A percentile compares a stretch with the other conserved stretches of the same genome.
Evolutionary conservation across 371 early-diverging fungal species (phyloP).

Genomic region (Syncephalastrum contaminatum): DNA sequence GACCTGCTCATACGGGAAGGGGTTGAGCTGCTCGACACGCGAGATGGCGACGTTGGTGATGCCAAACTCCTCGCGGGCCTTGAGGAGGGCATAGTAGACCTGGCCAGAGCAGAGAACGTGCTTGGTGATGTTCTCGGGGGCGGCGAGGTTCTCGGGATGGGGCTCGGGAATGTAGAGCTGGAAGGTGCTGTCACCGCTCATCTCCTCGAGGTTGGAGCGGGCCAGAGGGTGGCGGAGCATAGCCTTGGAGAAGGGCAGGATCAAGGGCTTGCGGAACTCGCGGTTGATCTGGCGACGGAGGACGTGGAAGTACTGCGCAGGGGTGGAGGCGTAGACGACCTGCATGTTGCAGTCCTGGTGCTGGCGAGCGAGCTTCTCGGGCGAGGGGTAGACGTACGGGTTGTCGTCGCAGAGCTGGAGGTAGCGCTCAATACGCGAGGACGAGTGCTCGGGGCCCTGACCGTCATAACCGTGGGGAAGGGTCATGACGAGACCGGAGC

Average conservation of each 20-base stretch:
- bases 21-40: slow-evolving; percentile 91
- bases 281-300: slow-evolving; percentile 95
- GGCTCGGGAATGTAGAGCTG: slow-evolving; percentile 89
- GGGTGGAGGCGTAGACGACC: slow-evolving; percentile 93
- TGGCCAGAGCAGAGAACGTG: slow-evolving; percentile 95
- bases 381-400: slow-evolving; percentile 81
- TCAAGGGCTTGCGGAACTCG: slow-evolving; percentile 95
- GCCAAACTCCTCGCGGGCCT: slow-evolving; percentile 87
- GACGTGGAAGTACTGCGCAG: slow-evolving; percentile 95
- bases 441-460: slow-evolving; percentile 97
- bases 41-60: slow-evolving; percentile 86
- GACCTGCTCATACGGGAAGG: slow-evolving; percentile 95
- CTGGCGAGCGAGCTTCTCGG: slow-evolving; percentile 81
- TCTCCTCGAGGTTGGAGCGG: slow-evolving; percentile 79
- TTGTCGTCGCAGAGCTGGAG: slow-evolving; percentile 94
- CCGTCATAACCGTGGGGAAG: slow-evolving; percentile 98
- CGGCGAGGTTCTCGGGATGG: slow-evolving; percentile 73
- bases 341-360: slow-evolving; percentile 98
- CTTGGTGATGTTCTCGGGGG: slow-evolving; percentile 78
- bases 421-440: slow-evolving; percentile 92
- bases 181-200: slow-evolving; percentile 84
- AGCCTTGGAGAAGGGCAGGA: slow-evolving; percentile 89
- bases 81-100: slow-evolving; percentile 90
- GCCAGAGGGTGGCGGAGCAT: slow-evolving; percentile 94
- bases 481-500: slow-evolving; percentile 88